Evolutionary conservation across 257 asterid species (phyloP), one percentile per base, ranked within the genome.

Genomic region (Scutellaria minor): DNA sequence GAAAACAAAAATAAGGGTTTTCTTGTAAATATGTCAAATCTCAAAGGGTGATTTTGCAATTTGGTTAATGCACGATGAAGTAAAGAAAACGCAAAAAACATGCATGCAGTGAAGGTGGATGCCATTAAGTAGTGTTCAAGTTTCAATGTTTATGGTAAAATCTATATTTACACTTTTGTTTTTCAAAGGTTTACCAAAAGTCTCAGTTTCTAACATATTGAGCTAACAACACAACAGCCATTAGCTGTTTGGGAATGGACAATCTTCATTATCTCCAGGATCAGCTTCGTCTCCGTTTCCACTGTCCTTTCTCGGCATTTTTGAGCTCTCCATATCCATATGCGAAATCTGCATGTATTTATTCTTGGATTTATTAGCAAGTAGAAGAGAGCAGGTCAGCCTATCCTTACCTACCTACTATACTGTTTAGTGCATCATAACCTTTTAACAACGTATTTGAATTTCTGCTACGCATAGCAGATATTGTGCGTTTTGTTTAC

Each of bases 311-410:
- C 64, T 83, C 54, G 68, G 61, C 68, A 22, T 68, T 35, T 78
- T 81, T 52, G 81, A 72, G 79, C 79, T 84, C 57, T 80, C 88
- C 84, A 80, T 79, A 76, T 83, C 86, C 83, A 82, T 78, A 80
- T 80, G 92, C 3, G 96, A 87, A 47, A 86, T 82, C 98, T 93
- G 90, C 64, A 55, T 22, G 5, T 31, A 73, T 48, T 74, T 12
- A 66, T 58, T 40, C 51, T 6, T 18, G 7, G 18, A 53, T 59
- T 12, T 18, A 65, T 63, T 35, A 71, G 45, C 60, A 72, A 46
- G 44, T 13, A 63, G 24, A 71, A 64, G 44, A 8, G 18, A 41
- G 53, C 6, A 27, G 70, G 35, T 11, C 53, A 22, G 51, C 1
- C 6, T 9, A 22, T 11, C 14, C 31, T 11, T 12, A 44, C 5